Percentiles rank a stretch among this genome's conserved stretches.
These are phyloP conservation scores for Fraxinus pennsylvanica DNA, from an alignment of 257 asterid genomes.

Conservation along the genomic window DNA sequence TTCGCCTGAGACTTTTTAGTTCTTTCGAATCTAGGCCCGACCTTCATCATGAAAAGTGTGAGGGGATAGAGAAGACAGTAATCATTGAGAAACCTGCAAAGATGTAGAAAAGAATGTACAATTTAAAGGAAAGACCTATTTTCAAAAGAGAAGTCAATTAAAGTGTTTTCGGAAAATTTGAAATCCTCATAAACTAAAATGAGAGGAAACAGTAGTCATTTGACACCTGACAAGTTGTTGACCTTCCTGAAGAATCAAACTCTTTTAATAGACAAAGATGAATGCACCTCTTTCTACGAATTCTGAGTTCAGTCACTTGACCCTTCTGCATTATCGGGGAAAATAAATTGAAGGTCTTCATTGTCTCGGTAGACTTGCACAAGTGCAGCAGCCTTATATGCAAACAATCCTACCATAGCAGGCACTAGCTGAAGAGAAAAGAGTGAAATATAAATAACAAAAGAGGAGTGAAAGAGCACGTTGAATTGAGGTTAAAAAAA, in stretches of 20 bases:
- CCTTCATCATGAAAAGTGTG: neutral
- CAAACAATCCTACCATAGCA: slow-evolving; percentile 92
- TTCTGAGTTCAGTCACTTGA: slow-evolving; percentile 35
- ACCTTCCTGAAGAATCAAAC: slow-evolving; percentile 11
- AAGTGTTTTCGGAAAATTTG: neutral
- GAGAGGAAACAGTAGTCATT: neutral
- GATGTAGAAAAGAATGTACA: neutral
- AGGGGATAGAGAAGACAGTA: neutral
- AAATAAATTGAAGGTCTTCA: slow-evolving; percentile 78
- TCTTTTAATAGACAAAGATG: slow-evolving; percentile 18
- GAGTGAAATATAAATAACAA: neutral
- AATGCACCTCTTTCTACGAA: neutral
- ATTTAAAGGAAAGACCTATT: neutral
- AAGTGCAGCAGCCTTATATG: slow-evolving; percentile 92
- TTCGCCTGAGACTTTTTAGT: neutral
- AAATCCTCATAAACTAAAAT: neutral
- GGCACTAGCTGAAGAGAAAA: slow-evolving; percentile 69
- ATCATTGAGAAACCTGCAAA: neutral
- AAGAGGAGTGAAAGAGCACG: neutral
- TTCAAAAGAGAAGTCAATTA: neutral
- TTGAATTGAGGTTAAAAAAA: neutral
- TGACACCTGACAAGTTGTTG: slow-evolving; percentile 14
- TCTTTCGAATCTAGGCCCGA: neutral
- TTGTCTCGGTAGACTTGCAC: slow-evolving; percentile 97
- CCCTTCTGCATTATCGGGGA: slow-evolving; percentile 57